Evolutionary conservation across 192 early-diverging fungal genomes (phyloP).

Genomic region (Coemansia sp.): DNA sequence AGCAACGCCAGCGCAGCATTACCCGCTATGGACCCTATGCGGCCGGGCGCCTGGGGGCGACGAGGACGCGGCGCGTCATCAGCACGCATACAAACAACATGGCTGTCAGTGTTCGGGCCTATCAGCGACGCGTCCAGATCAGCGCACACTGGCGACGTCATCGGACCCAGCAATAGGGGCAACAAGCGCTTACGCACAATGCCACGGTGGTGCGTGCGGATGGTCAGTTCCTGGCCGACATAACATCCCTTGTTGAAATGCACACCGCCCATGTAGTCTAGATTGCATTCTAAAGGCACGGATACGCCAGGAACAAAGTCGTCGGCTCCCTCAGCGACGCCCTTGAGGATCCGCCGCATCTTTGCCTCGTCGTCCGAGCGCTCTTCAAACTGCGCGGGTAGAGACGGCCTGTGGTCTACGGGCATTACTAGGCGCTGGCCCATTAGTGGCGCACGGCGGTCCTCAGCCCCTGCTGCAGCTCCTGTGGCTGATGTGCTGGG

Average conservation of each 20-base stretch:
- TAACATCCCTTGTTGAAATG: slow-evolving; percentile 99
- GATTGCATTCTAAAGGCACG: slow-evolving; percentile 89
- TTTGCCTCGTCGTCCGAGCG: slow-evolving; percentile 64
- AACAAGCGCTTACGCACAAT: slow-evolving; percentile 91
- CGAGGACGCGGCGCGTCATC: slow-evolving; percentile 17
- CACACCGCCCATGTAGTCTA: slow-evolving; percentile 93
- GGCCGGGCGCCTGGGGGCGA: slow-evolving; percentile 63
- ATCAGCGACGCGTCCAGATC: slow-evolving; percentile 11
- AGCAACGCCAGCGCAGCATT: slow-evolving; percentile 90
- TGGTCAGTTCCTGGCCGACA: slow-evolving; percentile 97
- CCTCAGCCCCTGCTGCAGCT: slow-evolving; percentile 45
- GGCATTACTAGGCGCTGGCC: slow-evolving; percentile 62
- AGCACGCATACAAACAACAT: slow-evolving; percentile 48
- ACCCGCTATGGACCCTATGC: slow-evolving; percentile 63
- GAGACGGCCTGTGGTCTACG: slow-evolving; percentile 8
- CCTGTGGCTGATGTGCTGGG: slow-evolving; percentile 24
- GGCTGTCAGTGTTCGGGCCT: slow-evolving; percentile 11
- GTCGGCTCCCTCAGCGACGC: slow-evolving; percentile 87
- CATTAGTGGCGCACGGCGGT: slow-evolving; percentile 61
- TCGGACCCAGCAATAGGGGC: slow-evolving; percentile 60
- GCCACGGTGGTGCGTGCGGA: slow-evolving; percentile 94
- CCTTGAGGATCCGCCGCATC: slow-evolving; percentile 79
- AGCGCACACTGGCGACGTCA: slow-evolving; percentile 19
- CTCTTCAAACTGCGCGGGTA: slow-evolving; percentile 61
- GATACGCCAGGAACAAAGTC: slow-evolving; percentile 73